These are phyloP conservation scores for Limtongozyma cylindracea DNA, from an alignment of 805 yeast genomes.

Conservation along the genomic window DNA sequence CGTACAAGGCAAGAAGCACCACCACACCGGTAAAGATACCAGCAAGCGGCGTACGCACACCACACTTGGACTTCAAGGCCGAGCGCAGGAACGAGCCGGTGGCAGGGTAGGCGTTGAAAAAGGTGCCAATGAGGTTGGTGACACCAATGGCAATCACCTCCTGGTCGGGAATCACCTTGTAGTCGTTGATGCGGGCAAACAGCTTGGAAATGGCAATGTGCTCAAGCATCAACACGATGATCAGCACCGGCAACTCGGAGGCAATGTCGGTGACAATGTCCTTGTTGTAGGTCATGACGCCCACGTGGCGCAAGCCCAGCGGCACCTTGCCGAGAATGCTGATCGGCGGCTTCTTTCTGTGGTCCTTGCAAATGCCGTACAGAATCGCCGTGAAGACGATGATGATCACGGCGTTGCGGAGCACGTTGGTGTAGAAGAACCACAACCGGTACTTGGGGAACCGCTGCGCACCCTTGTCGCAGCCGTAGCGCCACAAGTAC, in stretches of 20 bases:
- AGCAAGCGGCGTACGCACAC: constrained; percentile 83
- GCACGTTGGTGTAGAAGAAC: constrained; percentile 48
- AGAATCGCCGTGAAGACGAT: constrained; percentile 65
- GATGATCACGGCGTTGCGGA: constrained; percentile 64
- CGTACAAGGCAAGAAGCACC: constrained; percentile 68
- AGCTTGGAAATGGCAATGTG: constrained; percentile 89
- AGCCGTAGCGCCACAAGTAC: constrained; percentile 41
- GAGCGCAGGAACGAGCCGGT: constrained; percentile 93
- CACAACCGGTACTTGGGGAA: constrained; percentile 28
- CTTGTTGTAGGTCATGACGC: constrained; percentile 38
- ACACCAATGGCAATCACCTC: constrained; percentile 87
- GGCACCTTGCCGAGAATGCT: constrained; percentile 58
- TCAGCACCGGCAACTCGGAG: constrained; percentile 64
- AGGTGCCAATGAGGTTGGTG: constrained; percentile 73
- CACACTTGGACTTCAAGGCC: constrained; percentile 85
- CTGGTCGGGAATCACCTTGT: constrained; percentile 79
- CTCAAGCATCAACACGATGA: constrained; percentile 61
- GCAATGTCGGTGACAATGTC: constrained; percentile 37
- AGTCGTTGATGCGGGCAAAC: constrained; percentile 79
- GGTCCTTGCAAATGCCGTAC: constrained; percentile 43
- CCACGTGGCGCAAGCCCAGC: constrained; percentile 55
- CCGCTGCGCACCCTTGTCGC: constrained; percentile 33
- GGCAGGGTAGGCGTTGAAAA: constrained; percentile 84
- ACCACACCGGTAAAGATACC: constrained; percentile 80
- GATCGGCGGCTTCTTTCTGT: constrained; percentile 17